phyloP scores from a whole-genome alignment of 179 eudicot species.

The Gypsophila paniculata region DNA sequence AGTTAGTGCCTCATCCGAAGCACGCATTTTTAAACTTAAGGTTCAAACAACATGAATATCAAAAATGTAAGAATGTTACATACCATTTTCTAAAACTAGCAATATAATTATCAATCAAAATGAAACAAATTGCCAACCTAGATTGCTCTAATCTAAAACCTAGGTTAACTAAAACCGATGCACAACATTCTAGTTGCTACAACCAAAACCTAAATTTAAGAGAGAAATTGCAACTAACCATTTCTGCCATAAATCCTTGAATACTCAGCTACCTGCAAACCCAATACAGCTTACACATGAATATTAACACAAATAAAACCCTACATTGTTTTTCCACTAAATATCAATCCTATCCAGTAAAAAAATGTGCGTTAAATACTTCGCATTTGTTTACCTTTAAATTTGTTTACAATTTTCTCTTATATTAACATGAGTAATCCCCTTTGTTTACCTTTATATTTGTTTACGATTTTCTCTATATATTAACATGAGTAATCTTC shows the following conservation, averaged over 20 bases:
- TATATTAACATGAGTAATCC: too few species aligned
- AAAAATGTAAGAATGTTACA: background rate
- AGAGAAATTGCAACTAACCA: slow-evolving; percentile 38
- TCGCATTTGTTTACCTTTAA: too few species aligned
- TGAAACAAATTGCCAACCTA: background rate
- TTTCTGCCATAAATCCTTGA: slow-evolving; percentile 73
- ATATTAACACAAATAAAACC: too few species aligned
- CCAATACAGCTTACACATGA: slow-evolving; percentile 6
- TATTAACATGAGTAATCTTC: too few species aligned
- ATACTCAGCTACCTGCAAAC: slow-evolving; percentile 69
- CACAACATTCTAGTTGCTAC: background rate
- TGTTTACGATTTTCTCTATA: too few species aligned
- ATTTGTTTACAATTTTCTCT: too few species aligned
- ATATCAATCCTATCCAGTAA: background rate
- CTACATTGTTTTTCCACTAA: background rate
- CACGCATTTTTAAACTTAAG: too few species aligned
- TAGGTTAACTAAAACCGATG: background rate
- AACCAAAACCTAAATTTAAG: background rate
- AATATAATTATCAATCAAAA: background rate
- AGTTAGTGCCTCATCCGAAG: too few species aligned
- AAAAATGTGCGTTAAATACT: background rate
- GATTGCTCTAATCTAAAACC: background rate
- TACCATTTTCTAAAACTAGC: background rate
- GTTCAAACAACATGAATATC: background rate
- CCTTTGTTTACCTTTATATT: too few species aligned